Evolutionary conservation across 495 filamentous ascomycete genomes (phyloP).

Genomic region (Margaritispora aquatica): DNA sequence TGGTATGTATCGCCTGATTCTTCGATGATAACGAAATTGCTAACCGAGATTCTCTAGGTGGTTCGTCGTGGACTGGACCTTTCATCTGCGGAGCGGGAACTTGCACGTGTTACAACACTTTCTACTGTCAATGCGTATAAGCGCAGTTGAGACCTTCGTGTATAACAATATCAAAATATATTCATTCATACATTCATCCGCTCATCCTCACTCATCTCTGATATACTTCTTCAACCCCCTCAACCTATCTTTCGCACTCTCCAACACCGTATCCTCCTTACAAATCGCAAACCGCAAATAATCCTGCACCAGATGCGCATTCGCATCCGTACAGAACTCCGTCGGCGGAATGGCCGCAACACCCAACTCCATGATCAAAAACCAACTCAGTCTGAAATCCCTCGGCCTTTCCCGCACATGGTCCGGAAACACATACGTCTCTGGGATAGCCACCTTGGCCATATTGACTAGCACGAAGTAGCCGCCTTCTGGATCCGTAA

Average conservation of each 20-base stretch:
- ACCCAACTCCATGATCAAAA: conserved; percentile 89
- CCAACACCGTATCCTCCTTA: conserved; percentile 85
- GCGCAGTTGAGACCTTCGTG: neutral
- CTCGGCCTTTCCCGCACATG: conserved; percentile 77
- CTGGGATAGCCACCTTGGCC: conserved; percentile 73
- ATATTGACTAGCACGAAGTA: conserved; percentile 96
- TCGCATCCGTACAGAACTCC: conserved; percentile 85
- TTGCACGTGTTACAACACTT: neutral
- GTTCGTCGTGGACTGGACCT: neutral
- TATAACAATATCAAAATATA: conserved; percentile 15
- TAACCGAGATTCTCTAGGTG: neutral
- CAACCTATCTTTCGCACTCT: conserved; percentile 81
- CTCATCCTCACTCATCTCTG: too few species aligned
- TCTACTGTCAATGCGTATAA: neutral
- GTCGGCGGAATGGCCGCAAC: conserved; percentile 93
- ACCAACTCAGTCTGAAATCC: conserved; percentile 92
- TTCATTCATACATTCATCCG: too few species aligned
- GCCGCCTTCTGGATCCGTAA: conserved; percentile 87
- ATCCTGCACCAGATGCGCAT: conserved; percentile 78
- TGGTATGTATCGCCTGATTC: neutral
- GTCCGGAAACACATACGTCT: conserved; percentile 75
- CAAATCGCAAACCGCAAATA: conserved; percentile 93
- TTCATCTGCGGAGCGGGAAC: neutral
- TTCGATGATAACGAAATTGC: neutral
- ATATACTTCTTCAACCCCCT: conserved; percentile 60